Evolutionary conservation across 2,329 filamentous ascomycete species (phyloP).

Genomic region (Curvularia eragrostidis): DNA sequence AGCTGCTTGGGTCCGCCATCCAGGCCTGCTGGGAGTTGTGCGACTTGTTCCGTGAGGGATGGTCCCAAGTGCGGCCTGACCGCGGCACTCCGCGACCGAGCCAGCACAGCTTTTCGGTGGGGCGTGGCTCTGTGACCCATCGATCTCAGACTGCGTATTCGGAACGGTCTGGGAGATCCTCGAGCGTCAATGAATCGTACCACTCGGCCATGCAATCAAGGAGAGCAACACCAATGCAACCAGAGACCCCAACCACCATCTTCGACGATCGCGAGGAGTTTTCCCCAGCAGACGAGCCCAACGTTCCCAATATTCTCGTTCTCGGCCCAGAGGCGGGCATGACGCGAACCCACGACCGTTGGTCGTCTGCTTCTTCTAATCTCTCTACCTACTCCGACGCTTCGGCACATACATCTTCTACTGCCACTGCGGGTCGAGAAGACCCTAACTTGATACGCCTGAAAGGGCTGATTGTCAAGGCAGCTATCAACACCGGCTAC

Average conservation of each 20-base stretch:
- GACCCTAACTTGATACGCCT: conserved; percentile 79
- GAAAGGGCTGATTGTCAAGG: conserved; percentile 81
- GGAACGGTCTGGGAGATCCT: conserved; percentile 45
- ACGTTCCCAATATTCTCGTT: conserved; percentile 86
- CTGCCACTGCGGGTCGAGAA: conserved; percentile 71
- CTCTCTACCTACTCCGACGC: conserved; percentile 80
- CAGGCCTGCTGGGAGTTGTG: conserved; percentile 95
- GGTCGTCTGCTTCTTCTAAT: conserved; percentile 78
- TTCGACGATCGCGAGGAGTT: conserved; percentile 84
- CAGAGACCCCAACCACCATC: conserved; percentile 92
- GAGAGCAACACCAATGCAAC: conserved; percentile 53
- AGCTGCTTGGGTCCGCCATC: conserved; percentile 83
- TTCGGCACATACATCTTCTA: conserved; percentile 70
- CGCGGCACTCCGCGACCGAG: conserved; percentile 82
- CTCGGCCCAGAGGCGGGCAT: conserved; percentile 71
- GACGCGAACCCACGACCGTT: conserved; percentile 66
- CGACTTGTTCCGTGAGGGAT: conserved; percentile 90
- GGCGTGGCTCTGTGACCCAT: conserved; percentile 42
- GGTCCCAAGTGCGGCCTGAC: conserved; percentile 87
- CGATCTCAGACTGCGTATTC: conserved; percentile 43
- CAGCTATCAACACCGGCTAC: conserved; percentile 85
- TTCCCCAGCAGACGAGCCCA: conserved; percentile 75
- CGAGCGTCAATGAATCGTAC: conserved; percentile 56
- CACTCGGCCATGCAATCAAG: conserved; percentile 54
- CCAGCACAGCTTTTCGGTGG: conserved; percentile 69